Conservation (phyloP, 345 rosid genomes). For the Dovyalis caffra region DNA sequence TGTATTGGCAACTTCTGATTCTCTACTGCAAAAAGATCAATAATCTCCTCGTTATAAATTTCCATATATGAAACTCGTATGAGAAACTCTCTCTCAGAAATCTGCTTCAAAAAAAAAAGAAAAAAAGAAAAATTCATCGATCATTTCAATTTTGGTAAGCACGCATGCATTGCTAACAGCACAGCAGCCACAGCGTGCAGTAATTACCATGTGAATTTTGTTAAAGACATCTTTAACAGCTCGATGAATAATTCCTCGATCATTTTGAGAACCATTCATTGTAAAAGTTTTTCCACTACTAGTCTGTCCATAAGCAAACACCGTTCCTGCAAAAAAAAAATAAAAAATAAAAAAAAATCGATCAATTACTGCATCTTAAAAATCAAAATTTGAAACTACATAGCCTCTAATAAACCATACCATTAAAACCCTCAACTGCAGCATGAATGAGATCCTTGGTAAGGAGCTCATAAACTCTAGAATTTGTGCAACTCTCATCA, state of each 20-base stretch:
- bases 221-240: slow-evolving; percentile 74
- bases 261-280: slow-evolving; percentile 80
- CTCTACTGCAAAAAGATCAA: slow-evolving; percentile 75
- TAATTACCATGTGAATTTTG: slow-evolving; percentile 47
- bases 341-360: background rate
- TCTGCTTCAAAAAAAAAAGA: slow-evolving; percentile 41
- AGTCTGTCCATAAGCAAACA: slow-evolving; percentile 97
- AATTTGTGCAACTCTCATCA: slow-evolving; percentile 64
- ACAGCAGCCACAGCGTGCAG: background rate
- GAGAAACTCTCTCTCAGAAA: slow-evolving; percentile 79
- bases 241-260: slow-evolving; percentile 74
- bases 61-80: slow-evolving; percentile 95
- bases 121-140: slow-evolving; percentile 11
- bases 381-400: background rate
- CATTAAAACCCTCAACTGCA: slow-evolving; percentile 83
- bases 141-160: background rate
- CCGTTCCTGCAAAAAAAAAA: slow-evolving; percentile 53
- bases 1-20: slow-evolving; percentile 85
- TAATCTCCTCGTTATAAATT: slow-evolving; percentile 90
- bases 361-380: no score
- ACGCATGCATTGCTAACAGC: background rate
- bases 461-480: slow-evolving; percentile 69
- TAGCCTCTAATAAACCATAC: slow-evolving; percentile 26
- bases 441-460: slow-evolving; percentile 74
- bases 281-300: slow-evolving; percentile 98